A percentile compares a stretch with the other conserved stretches of the same genome.
Evolutionary conservation across 2,329 filamentous ascomycete species (phyloP).

Genomic region (Pseudogymnoascus sp.): DNA sequence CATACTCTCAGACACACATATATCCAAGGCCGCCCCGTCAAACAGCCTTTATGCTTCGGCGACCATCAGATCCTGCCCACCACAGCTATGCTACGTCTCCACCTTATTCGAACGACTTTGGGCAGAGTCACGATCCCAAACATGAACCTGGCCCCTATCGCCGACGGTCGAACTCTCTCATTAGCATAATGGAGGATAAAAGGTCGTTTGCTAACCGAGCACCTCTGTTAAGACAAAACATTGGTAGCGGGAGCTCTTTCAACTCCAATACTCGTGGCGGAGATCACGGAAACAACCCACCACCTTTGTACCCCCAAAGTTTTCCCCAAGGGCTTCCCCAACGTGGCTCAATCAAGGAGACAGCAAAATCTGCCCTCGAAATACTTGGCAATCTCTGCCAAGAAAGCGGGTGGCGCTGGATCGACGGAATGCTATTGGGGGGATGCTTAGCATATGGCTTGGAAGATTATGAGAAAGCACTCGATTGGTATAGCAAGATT

Average conservation of each 20-base stretch:
- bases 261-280: neutral
- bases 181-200: slow-evolving; percentile 10
- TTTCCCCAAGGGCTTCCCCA: neutral
- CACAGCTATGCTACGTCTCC: neutral
- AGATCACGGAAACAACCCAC: neutral
- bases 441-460: slow-evolving; percentile 89
- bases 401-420: slow-evolving; percentile 79
- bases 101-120: neutral
- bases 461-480: slow-evolving; percentile 71
- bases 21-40: slow-evolving; percentile 42
- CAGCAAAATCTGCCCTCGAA: slow-evolving; percentile 59
- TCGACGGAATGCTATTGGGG: slow-evolving; percentile 84
- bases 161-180: slow-evolving; percentile 4
- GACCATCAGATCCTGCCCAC: slow-evolving; percentile 1
- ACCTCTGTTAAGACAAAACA: neutral
- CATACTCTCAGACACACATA: slow-evolving; percentile 44
- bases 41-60: slow-evolving; percentile 19
- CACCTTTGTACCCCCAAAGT: neutral
- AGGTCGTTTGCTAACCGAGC: slow-evolving; percentile 4
- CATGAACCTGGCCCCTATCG: neutral
- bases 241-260: neutral
- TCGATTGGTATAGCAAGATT: slow-evolving; percentile 66
- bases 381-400: slow-evolving; percentile 69
- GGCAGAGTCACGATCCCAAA: neutral
- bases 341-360: slow-evolving; percentile 21